Evolutionary conservation across 176 grass and related monocot genomes (phyloP).

Genomic region (Zoysia pacifica): DNA sequence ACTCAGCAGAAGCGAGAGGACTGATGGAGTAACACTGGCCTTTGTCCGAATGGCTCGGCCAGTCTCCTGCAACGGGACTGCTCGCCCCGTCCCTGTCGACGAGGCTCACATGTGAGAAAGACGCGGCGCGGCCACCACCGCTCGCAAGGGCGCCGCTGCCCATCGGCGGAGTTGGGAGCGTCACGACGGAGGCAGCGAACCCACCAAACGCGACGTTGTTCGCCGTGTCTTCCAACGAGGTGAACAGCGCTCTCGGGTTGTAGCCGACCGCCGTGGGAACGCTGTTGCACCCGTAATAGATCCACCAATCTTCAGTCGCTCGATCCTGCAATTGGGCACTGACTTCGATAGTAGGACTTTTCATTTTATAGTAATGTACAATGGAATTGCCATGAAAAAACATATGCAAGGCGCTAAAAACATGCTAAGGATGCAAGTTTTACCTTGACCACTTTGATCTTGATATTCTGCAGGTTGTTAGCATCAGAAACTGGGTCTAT

Average conservation of each 20-base stretch:
- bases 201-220: not conserved
- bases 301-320: not conserved
- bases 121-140: no score
- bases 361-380: no score
- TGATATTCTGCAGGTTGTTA: not conserved
- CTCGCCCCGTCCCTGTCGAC: not conserved
- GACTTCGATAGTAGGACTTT: no score
- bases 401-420: not conserved
- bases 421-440: not conserved
- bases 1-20: no score
- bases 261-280: not conserved
- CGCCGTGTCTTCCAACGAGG: not conserved
- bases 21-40: no score
- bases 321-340: not conserved
- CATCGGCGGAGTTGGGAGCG: not conserved
- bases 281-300: not conserved
- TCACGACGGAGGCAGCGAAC: not conserved
- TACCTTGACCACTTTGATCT: not conserved
- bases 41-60: no score
- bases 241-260: not conserved
- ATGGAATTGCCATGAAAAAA: no score
- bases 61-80: not conserved
- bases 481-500: slow-evolving; percentile 8
- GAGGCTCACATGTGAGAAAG: not conserved
- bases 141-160: no score